Conservation (phyloP, 345 rosid species). For the Euphorbia lathyris region DNA sequence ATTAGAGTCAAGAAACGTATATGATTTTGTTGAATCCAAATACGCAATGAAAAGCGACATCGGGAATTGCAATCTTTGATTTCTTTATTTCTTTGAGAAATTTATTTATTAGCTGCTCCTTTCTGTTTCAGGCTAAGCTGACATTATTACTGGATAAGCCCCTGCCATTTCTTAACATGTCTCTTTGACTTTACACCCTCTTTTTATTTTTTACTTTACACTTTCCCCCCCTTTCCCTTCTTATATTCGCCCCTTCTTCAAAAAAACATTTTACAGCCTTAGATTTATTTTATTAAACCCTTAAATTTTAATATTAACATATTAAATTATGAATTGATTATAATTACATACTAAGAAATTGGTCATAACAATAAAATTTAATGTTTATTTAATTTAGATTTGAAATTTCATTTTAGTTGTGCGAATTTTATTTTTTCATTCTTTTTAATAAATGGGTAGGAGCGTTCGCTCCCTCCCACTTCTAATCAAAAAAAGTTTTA, state of each 20-base stretch:
- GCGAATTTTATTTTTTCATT: no score
- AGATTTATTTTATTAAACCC: no score
- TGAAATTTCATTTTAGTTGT: no score
- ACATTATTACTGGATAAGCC: conserved; percentile 28
- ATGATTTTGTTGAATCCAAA: background rate
- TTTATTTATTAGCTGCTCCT: background rate
- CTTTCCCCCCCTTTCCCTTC: background rate
- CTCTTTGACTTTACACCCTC: conserved; percentile 20
- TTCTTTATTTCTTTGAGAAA: background rate
- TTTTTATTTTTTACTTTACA: background rate
- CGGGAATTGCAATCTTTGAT: conserved; percentile 23
- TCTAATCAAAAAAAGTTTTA: no score
- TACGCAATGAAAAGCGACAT: conserved; percentile 25
- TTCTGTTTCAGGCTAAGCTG: conserved; percentile 15
- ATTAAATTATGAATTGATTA: no score
- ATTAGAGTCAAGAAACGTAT: background rate
- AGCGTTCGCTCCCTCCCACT: no score
- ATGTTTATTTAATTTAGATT: no score
- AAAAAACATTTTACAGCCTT: no score
- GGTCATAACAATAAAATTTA: no score
- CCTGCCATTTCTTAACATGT: conserved; percentile 8
- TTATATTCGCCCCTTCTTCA: background rate
- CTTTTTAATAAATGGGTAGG: no score
- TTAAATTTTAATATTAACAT: no score
- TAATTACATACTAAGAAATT: no score